Percentiles rank a stretch among this genome's conserved stretches.
Conservation (phyloP, 2,329 filamentous ascomycete genomes). For the Fusarium chaquense region DNA sequence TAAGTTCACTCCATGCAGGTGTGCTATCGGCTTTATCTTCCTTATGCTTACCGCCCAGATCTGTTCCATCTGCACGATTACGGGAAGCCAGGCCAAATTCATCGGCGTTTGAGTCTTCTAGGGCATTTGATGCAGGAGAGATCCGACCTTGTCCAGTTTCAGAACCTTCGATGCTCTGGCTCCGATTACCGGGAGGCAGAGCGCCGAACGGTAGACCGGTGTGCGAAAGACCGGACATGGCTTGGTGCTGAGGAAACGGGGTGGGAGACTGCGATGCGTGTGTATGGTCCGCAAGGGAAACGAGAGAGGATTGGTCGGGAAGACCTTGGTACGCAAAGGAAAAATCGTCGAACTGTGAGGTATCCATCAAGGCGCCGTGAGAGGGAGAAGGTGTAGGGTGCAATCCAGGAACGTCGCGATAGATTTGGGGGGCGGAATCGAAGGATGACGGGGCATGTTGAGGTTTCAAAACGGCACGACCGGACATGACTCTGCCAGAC, state of each 20-base stretch:
- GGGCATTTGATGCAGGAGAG: slow-evolving; percentile 59
- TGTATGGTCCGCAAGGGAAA: slow-evolving; percentile 52
- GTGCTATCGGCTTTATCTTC: slow-evolving; percentile 69
- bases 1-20: slow-evolving; percentile 83
- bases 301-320: slow-evolving; percentile 57
- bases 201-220: slow-evolving; percentile 44
- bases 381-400: slow-evolving; percentile 39
- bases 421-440: slow-evolving; percentile 45
- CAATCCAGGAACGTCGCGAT: slow-evolving; percentile 42
- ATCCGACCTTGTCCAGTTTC: slow-evolving; percentile 60
- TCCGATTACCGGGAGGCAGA: slow-evolving; percentile 40
- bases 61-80: slow-evolving; percentile 64
- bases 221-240: slow-evolving; percentile 41
- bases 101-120: slow-evolving; percentile 67
- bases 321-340: slow-evolving; percentile 62
- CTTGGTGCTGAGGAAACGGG: slow-evolving; percentile 53
- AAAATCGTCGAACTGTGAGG: slow-evolving; percentile 65
- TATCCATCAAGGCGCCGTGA: slow-evolving; percentile 56
- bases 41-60: slow-evolving; percentile 64
- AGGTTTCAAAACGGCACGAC: slow-evolving; percentile 47
- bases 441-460: slow-evolving; percentile 50
- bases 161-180: slow-evolving; percentile 56
- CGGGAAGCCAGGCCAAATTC: slow-evolving; percentile 67
- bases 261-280: slow-evolving; percentile 48
- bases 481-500: slow-evolving; percentile 48